A percentile compares a stretch with the other conserved stretches of the same genome.
Evolutionary conservation across 2,329 filamentous ascomycete genomes (phyloP).

Genomic region (Scedosporium aurantiacum): DNA sequence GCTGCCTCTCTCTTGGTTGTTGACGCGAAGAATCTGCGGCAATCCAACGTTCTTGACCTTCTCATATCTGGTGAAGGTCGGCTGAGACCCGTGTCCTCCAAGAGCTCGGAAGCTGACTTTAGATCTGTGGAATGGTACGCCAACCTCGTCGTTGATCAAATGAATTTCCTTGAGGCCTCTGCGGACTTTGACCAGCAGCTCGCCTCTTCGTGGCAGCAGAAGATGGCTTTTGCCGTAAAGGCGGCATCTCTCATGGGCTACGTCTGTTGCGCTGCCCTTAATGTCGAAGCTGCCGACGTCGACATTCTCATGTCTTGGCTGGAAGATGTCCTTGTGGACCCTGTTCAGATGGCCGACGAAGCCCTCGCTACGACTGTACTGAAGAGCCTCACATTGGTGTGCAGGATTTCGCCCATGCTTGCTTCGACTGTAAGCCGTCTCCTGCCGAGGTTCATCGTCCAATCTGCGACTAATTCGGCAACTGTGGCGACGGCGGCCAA

Average conservation of each 20-base stretch:
- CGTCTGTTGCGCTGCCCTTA: constrained; percentile 72
- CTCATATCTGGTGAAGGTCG: constrained; percentile 50
- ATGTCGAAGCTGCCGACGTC: constrained; percentile 68
- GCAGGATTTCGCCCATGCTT: constrained; percentile 60
- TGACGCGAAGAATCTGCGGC: constrained; percentile 46
- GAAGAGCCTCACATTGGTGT: constrained; percentile 71
- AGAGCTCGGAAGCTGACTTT: constrained; percentile 38
- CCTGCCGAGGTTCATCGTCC: constrained; percentile 78
- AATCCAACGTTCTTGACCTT: constrained; percentile 60
- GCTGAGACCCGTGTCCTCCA: constrained; percentile 21
- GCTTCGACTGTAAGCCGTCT: constrained; percentile 68
- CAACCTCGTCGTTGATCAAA: constrained; percentile 66
- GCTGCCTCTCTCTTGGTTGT: constrained; percentile 64
- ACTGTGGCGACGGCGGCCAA: constrained; percentile 71
- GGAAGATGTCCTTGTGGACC: constrained; percentile 68
- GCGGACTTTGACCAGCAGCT: constrained; percentile 76
- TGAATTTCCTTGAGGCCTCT: constrained; percentile 76
- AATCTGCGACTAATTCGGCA: constrained; percentile 58
- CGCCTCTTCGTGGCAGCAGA: constrained; percentile 77
- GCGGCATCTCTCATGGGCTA: constrained; percentile 71
- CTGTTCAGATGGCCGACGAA: constrained; percentile 70
- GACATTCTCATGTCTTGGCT: constrained; percentile 77
- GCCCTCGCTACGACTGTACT: constrained; percentile 68
- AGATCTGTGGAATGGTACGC: constrained; percentile 53
- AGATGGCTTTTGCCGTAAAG: constrained; percentile 76